A percentile compares a stretch with the other conserved stretches of the same genome.
Evolutionary conservation across 305 asterid genomes (phyloP).

Genomic region (Andrographis paniculata): DNA sequence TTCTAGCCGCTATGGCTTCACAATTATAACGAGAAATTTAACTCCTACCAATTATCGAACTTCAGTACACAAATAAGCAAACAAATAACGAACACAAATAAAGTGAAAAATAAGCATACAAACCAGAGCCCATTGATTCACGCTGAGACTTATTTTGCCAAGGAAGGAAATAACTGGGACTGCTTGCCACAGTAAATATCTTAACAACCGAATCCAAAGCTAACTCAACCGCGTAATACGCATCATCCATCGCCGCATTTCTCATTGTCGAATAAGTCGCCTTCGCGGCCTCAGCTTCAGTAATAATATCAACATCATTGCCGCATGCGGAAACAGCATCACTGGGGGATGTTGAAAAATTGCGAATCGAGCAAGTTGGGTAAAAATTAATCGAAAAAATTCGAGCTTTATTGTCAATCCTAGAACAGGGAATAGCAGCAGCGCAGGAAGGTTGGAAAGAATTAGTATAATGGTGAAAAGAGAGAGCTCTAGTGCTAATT

Average conservation of each 20-base stretch:
- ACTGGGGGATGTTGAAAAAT: conserved; percentile 15
- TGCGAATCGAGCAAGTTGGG: conserved; percentile 27
- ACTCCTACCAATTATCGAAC: neutral
- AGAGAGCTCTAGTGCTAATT: neutral
- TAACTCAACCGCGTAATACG: conserved; percentile 63
- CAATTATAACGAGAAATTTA: neutral
- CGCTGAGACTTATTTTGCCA: conserved; percentile 98
- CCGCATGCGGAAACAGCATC: conserved; percentile 12
- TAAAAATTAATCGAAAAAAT: conserved; percentile 17
- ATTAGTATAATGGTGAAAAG: conserved; percentile 10
- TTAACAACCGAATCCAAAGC: conserved; percentile 92
- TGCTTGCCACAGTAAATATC: conserved; percentile 77
- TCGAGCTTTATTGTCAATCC: neutral
- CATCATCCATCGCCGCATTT: conserved; percentile 34
- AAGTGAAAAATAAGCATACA: conserved; percentile 5
- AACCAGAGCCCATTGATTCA: conserved; percentile 94
- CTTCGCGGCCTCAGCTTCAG: conserved; percentile 19
- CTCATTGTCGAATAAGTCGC: conserved; percentile 19
- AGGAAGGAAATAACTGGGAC: conserved; percentile 83
- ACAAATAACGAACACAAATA: neutral
- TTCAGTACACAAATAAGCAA: neutral
- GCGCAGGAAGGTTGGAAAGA: conserved; percentile 13
- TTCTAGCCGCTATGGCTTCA: no score
- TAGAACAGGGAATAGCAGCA: conserved; percentile 8
- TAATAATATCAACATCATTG: conserved; percentile 16